A percentile compares a stretch with the other conserved stretches of the same genome.
Conservation (phyloP, 495 filamentous ascomycete species). For the Oidiodendron maius region DNA sequence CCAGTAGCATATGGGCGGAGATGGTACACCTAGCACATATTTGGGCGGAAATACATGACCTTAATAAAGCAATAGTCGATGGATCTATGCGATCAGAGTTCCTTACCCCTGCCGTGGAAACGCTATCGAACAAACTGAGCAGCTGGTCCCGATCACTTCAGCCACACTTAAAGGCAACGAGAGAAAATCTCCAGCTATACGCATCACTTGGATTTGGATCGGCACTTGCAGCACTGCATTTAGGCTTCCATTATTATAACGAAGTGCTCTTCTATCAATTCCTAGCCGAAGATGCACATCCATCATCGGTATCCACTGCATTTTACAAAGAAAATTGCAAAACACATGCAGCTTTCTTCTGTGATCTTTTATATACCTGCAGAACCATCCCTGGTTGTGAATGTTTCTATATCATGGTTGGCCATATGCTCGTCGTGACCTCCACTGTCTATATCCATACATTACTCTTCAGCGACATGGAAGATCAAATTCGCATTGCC, state of each 20-base stretch:
- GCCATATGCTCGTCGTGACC: conserved; percentile 35
- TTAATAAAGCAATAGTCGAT: conserved; percentile 25
- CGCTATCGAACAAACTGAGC: conserved; percentile 24
- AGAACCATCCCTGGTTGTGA: conserved; percentile 27
- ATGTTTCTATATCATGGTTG: conserved; percentile 34
- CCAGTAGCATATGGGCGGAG: conserved; percentile 28
- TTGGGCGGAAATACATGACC: conserved; percentile 27
- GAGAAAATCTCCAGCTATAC: conserved; percentile 23
- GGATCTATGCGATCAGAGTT: conserved; percentile 6
- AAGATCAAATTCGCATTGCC: conserved; percentile 19
- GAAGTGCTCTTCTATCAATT: conserved; percentile 39
- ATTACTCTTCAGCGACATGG: conserved; percentile 27
- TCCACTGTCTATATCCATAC: conserved; percentile 38
- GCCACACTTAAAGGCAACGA: conserved; percentile 26
- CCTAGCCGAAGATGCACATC: conserved; percentile 24
- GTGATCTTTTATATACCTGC: conserved; percentile 31
- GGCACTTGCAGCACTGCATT: conserved; percentile 33
- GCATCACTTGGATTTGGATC: conserved; percentile 30
- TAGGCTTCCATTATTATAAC: conserved; percentile 37
- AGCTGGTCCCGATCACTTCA: conserved; percentile 27
- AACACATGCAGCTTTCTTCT: conserved; percentile 26
- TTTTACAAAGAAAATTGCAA: conserved; percentile 33
- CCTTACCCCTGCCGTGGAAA: conserved; percentile 16
- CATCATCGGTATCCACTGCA: conserved; percentile 1
- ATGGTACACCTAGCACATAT: conserved; percentile 33